Evolutionary conservation across 306 rosid genomes (phyloP).

Genomic region (Quercus engelmannii): DNA sequence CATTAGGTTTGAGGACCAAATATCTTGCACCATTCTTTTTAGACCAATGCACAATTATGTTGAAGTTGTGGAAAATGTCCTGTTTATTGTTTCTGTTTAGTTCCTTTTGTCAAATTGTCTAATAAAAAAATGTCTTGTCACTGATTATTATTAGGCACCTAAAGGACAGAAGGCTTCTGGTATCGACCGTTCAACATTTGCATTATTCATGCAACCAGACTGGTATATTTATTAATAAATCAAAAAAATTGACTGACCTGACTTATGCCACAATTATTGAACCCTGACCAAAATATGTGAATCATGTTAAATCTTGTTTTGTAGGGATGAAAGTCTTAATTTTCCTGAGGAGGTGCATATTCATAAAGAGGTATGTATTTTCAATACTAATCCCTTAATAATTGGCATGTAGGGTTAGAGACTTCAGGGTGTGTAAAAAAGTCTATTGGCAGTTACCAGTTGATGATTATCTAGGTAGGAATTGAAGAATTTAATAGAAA

Average conservation of each 20-base stretch:
- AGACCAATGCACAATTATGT: not conserved
- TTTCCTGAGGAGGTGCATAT: conserved; percentile 70
- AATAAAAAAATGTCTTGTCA: conserved; percentile 1
- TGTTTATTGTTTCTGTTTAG: not conserved
- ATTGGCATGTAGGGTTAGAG: conserved; percentile 2
- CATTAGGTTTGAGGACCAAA: not conserved
- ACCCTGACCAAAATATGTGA: not conserved
- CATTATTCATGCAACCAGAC: conserved; percentile 94
- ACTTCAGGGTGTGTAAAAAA: not conserved
- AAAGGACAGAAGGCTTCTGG: conserved; percentile 66
- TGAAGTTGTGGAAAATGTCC: not conserved
- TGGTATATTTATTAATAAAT: conserved; percentile 46
- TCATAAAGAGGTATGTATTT: conserved; percentile 70
- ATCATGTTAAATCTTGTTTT: conserved; percentile 22
- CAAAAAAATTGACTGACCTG: not conserved
- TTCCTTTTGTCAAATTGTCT: conserved; percentile 7
- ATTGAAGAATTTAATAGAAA: not conserved
- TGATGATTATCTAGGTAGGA: not conserved
- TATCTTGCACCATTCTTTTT: conserved; percentile 1
- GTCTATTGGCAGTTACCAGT: conserved; percentile 2
- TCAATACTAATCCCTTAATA: not conserved
- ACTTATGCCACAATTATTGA: not conserved
- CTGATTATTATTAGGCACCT: conserved; percentile 57
- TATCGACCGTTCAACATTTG: conserved; percentile 83
- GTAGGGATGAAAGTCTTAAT: conserved; percentile 81